These are phyloP conservation scores for Saccharomycopsis microspora DNA, from an alignment of 805 yeast genomes.

Conservation along the genomic window DNA sequence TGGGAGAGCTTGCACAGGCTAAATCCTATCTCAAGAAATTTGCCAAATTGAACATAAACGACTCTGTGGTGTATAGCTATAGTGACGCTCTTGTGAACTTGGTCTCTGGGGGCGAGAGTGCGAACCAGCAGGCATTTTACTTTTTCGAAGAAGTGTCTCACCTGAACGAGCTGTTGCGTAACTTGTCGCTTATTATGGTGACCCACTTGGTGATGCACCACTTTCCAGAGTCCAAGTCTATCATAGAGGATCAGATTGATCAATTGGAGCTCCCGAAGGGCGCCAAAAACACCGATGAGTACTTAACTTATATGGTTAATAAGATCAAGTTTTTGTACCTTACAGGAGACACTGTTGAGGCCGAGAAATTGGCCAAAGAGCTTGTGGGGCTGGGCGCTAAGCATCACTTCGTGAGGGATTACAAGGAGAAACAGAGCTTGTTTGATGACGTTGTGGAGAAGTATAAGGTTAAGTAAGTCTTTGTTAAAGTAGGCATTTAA, in stretches of 20 bases:
- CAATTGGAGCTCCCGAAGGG: not conserved
- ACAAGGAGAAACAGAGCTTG: conserved; percentile 45
- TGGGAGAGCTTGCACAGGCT: conserved; percentile 10
- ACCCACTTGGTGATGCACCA: conserved; percentile 72
- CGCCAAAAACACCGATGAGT: conserved; percentile 23
- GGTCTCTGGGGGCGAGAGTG: conserved; percentile 27
- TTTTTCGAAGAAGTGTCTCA: conserved; percentile 76
- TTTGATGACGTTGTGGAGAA: conserved; percentile 63
- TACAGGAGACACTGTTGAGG: conserved; percentile 34
- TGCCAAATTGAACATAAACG: conserved; percentile 31
- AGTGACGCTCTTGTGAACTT: conserved; percentile 64
- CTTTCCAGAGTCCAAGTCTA: conserved; percentile 71
- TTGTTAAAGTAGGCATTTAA: too few relatives aligned
- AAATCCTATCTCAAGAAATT: conserved; percentile 11
- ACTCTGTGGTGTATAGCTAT: conserved; percentile 65
- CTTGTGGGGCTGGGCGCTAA: conserved; percentile 31
- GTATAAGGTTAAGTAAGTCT: not conserved
- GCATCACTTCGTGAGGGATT: conserved; percentile 43
- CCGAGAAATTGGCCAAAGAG: conserved; percentile 27
- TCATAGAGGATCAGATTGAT: conserved; percentile 28
- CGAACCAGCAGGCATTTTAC: conserved; percentile 36
- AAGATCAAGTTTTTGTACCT: conserved; percentile 54
- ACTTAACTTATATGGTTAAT: conserved; percentile 42
- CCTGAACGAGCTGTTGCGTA: conserved; percentile 32
- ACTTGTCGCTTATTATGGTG: conserved; percentile 54